Evolutionary conservation across 208 protist genomes (phyloP).

Genomic region (Naegleria lovaniensis): DNA sequence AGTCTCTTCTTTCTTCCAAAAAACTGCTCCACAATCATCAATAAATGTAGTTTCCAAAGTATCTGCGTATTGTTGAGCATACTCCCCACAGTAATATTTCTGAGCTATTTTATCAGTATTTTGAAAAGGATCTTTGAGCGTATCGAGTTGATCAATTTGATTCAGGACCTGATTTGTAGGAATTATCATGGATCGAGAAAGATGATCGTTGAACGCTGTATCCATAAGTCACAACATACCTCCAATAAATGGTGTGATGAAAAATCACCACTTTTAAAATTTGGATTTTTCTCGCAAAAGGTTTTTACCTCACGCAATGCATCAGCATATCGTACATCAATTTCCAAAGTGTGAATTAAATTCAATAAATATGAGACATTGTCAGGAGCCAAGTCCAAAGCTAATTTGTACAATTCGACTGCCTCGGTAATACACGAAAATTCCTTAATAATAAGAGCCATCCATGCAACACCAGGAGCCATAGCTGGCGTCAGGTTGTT

Average conservation of each 20-base stretch:
- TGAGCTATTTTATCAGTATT: background rate
- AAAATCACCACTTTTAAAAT: background rate
- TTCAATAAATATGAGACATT: slow-evolving; percentile 1
- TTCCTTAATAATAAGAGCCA: slow-evolving; percentile 3
- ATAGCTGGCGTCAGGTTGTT: background rate
- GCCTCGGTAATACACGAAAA: background rate
- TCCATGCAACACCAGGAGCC: background rate
- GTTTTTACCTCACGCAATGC: background rate
- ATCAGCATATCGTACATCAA: background rate
- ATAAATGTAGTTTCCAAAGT: background rate
- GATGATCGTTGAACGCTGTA: background rate
- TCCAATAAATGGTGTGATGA: background rate
- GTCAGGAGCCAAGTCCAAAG: background rate
- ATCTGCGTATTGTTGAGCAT: background rate
- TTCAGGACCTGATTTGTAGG: background rate
- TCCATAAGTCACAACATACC: background rate
- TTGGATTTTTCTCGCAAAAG: background rate
- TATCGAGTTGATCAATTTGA: background rate
- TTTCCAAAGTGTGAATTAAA: background rate
- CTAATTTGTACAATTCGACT: background rate
- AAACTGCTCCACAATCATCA: background rate
- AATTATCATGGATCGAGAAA: background rate
- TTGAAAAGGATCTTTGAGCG: background rate
- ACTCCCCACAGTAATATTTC: background rate
- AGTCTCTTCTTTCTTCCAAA: background rate